These are phyloP conservation scores for Neofusicoccum sp. DNA, from an alignment of 2,329 filamentous ascomycete species.

Conservation along the genomic window DNA sequence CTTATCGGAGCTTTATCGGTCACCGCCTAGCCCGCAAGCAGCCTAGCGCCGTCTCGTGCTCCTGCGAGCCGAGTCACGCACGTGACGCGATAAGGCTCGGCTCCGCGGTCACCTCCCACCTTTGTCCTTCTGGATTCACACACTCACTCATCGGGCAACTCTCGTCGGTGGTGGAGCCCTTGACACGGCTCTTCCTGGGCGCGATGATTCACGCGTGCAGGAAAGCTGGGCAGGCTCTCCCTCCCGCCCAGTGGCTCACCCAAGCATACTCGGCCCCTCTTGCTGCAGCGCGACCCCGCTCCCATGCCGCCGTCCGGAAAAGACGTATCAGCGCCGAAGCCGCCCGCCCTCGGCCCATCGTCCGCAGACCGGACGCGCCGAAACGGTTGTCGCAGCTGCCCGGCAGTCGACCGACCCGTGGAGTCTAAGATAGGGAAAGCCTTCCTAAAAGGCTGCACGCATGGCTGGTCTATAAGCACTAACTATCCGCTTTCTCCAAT, in stretches of 20 bases:
- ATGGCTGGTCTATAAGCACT: not conserved
- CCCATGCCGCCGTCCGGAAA: not conserved
- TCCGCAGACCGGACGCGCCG: not conserved
- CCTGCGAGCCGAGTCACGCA: too few species aligned
- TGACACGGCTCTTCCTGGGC: too few species aligned
- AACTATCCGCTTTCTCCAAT: too few species aligned
- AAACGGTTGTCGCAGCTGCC: not conserved
- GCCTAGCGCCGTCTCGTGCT: too few species aligned
- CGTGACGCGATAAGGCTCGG: too few species aligned
- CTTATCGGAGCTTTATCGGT: constrained; percentile 4
- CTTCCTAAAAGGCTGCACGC: not conserved
- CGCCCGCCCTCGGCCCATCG: not conserved
- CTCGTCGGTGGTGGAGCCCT: too few species aligned
- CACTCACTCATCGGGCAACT: not conserved
- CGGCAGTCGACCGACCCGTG: too few species aligned
- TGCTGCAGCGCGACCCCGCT: not conserved
- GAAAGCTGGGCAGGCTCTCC: too few species aligned
- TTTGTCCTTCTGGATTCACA: not conserved
- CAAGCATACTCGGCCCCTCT: too few species aligned
- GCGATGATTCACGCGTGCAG: too few species aligned
- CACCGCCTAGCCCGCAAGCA: not conserved
- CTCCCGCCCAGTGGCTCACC: too few species aligned
- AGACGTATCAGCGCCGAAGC: not conserved
- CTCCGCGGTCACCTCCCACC: not conserved
- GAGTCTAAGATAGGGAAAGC: not conserved